phyloP scores from a whole-genome alignment of 768 basidiomycete genomes.

The Phylloporus sp. region DNA sequence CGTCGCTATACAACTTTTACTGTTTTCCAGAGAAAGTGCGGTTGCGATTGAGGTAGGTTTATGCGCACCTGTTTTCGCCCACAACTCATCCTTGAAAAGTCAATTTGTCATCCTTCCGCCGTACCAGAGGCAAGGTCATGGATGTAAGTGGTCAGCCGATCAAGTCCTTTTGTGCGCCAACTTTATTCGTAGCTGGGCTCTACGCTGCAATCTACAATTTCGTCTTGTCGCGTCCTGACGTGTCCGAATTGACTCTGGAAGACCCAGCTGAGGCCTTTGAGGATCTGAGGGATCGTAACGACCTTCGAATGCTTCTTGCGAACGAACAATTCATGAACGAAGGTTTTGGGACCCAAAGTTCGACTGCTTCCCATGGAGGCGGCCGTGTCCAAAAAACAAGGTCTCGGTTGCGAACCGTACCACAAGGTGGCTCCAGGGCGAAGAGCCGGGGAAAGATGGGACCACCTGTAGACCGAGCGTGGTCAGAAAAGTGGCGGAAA shows the following conservation, averaged over 20 bases:
- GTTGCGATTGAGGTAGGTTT: constrained; percentile 71
- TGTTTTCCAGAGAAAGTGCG: constrained; percentile 90
- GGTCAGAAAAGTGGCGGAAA: constrained; percentile 75
- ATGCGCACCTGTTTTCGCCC: neutral
- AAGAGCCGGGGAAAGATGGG: constrained; percentile 56
- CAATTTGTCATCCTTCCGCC: constrained; percentile 94
- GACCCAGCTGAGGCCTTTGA: constrained; percentile 98
- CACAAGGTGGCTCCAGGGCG: constrained; percentile 21
- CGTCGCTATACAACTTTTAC: constrained; percentile 93
- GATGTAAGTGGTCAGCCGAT: constrained; percentile 52
- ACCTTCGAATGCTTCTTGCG: constrained; percentile 71
- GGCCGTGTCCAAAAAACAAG: constrained; percentile 39
- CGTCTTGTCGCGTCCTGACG: constrained; percentile 54
- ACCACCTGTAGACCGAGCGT: constrained; percentile 69
- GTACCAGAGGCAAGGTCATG: constrained; percentile 86
- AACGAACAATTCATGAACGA: constrained; percentile 65
- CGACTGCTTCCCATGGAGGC: constrained; percentile 42
- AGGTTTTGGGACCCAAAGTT: constrained; percentile 46
- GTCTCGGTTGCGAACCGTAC: constrained; percentile 31
- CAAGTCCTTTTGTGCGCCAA: neutral
- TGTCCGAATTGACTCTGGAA: constrained; percentile 94
- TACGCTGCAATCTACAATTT: constrained; percentile 84
- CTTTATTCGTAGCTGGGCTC: constrained; percentile 58
- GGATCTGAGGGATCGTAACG: constrained; percentile 89
- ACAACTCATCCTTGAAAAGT: constrained; percentile 36